Base-by-base conservation (phyloP, 2,329 filamentous ascomycete genomes). In the Microsporum canis region DNA sequence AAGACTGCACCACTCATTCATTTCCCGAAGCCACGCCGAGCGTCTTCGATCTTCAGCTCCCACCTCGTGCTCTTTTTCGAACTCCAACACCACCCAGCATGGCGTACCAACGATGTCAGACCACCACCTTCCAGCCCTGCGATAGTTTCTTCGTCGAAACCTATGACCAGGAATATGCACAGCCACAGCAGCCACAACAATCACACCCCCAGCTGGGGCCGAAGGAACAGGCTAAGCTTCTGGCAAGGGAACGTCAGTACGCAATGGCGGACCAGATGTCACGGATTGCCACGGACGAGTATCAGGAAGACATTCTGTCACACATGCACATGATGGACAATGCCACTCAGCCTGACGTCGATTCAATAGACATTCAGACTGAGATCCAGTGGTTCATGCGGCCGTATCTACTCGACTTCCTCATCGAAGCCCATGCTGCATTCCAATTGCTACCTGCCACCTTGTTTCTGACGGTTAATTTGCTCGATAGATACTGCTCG, bases 371-470 rank as follows among this genome's bases (percentile, higher is more conserved):
- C 75, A 96, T 97, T 76, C 94, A 99, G 77, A 91, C 91, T 66
- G 94, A 99, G 81, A 97, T 99, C 65, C 91, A 97, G 73, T 99
- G 94, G 94, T 97, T 95, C 78, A 99, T 99, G 94, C 82, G 94
- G 69, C 94, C 94, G 0, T 97, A 96, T 75, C 86, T 99, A 39
- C 88, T 99, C 72, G 94, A 99, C 79, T 99, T 99, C 77, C 84
- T 99, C 67, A 88, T 97, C 69, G 94, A 99, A 82, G 94, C 92
- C 58, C 94, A 99, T 72, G 88, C 89, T 66, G 92, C 92, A 63
- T 99, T 97, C 77, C 88, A 90, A 68, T 83, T 99, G 8, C 83
- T 97, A 10, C 92, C 94, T 45, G 91, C 96, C 74, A 99, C 94
- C 1, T 83, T 99, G 58, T 96, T 96, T 80, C 84, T 99, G 61